Evolutionary conservation across 106 monocot genomes (phyloP), one percentile per base, ranked within the genome.

Genomic region (Acanthochlamys bracteata): DNA sequence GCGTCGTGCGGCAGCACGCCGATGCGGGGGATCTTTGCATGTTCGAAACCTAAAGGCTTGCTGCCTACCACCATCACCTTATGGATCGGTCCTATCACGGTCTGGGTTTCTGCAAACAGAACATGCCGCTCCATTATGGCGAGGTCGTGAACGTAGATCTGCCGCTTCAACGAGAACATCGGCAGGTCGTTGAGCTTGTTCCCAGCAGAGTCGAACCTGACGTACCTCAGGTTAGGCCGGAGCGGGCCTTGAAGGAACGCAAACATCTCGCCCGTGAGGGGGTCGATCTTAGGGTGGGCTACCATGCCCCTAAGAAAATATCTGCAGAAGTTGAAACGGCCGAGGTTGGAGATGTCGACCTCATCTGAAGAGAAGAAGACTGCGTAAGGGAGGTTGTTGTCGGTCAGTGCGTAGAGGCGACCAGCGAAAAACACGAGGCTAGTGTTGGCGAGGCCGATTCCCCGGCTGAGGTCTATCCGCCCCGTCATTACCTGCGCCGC

Each of bases 91-190:
- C 81, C 78, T 89, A 93, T 83, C 19, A 85, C 82, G 25, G 89
- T 78, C 67, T 93, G 89, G 16, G 89, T 81, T 60, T 93, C 93
- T 0, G 59, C 43, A 68, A 93, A 89, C 7, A 93, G 13, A 10
- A 79, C 89, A 60, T 74, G 74, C 14, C 71, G 66, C 55, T 79
- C 70, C 7, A 87, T 92, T 59, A 92, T 73, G 61, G 92, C 92
- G 71, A 92, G 88, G 76, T 92, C 92, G 73, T 92, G 92, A 59
- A 92, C 59, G 78, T 84, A 84, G 17, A 76, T 77, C 1, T 84
- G 82, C 61, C 73, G 67, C 19, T 24, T 51, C 51, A 88, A 4
- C 2, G 87, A 84, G 74, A 73, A 82, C 51, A 93, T 73, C 41
- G 93, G 85, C 20, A 89, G 89, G 68, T 93, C 93, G 3, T 17